phyloP scores from a whole-genome alignment of 306 rosid species.

The Prunus davidiana region DNA sequence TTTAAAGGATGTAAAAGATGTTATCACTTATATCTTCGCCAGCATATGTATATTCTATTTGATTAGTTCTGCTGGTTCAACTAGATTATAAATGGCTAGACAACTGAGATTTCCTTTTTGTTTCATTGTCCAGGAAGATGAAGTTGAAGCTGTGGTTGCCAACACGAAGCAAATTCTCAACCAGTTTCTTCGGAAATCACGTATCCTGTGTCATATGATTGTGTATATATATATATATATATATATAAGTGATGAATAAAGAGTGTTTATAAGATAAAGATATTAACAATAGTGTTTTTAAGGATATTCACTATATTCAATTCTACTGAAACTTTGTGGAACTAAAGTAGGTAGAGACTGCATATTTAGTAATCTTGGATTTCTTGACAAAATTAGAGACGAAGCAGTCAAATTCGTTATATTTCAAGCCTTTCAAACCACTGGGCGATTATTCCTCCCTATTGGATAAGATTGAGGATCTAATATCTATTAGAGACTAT shows the following conservation, averaged over 20 bases:
- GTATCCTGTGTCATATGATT: conserved; percentile 52
- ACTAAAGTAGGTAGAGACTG: neutral
- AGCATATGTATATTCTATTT: neutral
- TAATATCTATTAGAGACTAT: conserved; percentile 56
- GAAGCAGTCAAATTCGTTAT: conserved; percentile 59
- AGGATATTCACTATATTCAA: neutral
- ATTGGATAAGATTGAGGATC: conserved; percentile 63
- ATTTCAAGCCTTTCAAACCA: conserved; percentile 84
- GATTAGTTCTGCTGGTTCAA: neutral
- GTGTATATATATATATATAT: no score
- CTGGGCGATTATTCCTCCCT: conserved; percentile 54
- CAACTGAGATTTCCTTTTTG: conserved; percentile 21
- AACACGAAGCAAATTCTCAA: conserved; percentile 72
- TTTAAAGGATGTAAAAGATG: neutral
- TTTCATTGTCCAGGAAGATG: conserved; percentile 52
- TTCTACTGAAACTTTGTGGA: neutral
- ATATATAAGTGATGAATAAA: neutral
- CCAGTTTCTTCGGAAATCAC: conserved; percentile 74
- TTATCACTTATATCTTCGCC: conserved; percentile 11
- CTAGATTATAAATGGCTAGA: conserved; percentile 6
- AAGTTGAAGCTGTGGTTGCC: conserved; percentile 83
- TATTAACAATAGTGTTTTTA: neutral
- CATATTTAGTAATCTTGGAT: conserved; percentile 24
- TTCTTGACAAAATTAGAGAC: conserved; percentile 68
- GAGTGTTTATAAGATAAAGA: no score